Conservation (phyloP, 192 early-diverging fungal species). For the Cladochytrium replicatum region DNA sequence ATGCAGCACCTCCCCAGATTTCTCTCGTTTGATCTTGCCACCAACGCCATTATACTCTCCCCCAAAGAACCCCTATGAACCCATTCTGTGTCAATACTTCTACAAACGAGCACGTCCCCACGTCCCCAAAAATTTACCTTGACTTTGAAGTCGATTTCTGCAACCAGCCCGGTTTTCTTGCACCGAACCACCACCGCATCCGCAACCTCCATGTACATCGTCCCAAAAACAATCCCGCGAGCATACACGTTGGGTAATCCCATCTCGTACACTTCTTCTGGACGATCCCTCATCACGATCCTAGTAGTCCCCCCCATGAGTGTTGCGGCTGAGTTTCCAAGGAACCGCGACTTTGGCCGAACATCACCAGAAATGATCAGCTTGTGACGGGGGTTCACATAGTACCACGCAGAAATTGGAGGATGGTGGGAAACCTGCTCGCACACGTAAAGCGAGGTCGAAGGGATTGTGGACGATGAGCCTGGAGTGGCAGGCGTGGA, state of each 20-base stretch:
- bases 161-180: constrained; percentile 60
- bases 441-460: constrained; percentile 64
- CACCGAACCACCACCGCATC: constrained; percentile 70
- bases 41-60: constrained; percentile 68
- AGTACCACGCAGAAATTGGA: constrained; percentile 74
- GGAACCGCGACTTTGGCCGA: constrained; percentile 75
- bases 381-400: constrained; percentile 71
- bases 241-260: constrained; percentile 90
- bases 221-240: constrained; percentile 84
- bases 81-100: neutral
- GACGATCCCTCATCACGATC: constrained; percentile 41
- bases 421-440: constrained; percentile 92
- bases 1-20: constrained; percentile 63
- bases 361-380: constrained; percentile 71
- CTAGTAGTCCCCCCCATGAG: constrained; percentile 68
- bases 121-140: constrained; percentile 49
- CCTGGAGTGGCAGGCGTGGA: too few species aligned
- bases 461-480: too few species aligned
- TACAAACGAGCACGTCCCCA: too few species aligned
- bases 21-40: constrained; percentile 71
- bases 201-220: constrained; percentile 86
- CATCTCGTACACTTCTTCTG: constrained; percentile 70
- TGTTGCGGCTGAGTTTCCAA: constrained; percentile 84
- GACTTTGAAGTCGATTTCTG: constrained; percentile 80
- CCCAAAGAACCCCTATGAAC: constrained; percentile 54